Conservation (phyloP, 768 basidiomycete genomes). For the Hericium erinaceus region DNA sequence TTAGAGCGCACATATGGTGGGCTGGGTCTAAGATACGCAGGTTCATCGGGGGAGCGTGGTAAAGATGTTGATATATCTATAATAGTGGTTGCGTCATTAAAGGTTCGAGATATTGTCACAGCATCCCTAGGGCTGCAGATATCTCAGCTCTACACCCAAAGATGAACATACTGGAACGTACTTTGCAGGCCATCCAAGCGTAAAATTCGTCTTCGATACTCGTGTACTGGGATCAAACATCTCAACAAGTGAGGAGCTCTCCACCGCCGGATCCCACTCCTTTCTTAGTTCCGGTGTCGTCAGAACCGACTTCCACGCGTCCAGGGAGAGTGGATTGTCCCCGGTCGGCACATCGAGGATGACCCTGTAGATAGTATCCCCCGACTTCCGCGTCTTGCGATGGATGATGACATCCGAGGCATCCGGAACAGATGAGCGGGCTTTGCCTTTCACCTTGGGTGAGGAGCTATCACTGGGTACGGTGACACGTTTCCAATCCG, state of each 20-base stretch:
- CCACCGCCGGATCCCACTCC: slow-evolving; percentile 93
- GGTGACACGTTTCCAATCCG: slow-evolving; percentile 77
- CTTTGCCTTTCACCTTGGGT: slow-evolving; percentile 52
- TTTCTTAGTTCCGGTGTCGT: slow-evolving; percentile 80
- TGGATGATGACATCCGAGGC: slow-evolving; percentile 70
- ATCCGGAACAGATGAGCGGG: slow-evolving; percentile 46
- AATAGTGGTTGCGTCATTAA: slow-evolving; percentile 71
- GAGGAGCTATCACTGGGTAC: slow-evolving; percentile 29
- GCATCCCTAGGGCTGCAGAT: slow-evolving; percentile 78
- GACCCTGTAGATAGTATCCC: slow-evolving; percentile 74
- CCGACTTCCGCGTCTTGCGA: slow-evolving; percentile 55
- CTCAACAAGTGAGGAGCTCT: slow-evolving; percentile 74
- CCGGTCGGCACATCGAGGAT: slow-evolving; percentile 65
- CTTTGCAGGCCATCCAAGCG: slow-evolving; percentile 96
- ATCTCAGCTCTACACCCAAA: not conserved
- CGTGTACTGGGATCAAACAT: slow-evolving; percentile 79
- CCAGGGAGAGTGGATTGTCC: slow-evolving; percentile 51
- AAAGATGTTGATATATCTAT: slow-evolving; percentile 92
- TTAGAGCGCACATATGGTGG: slow-evolving; percentile 90
- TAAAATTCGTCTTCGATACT: slow-evolving; percentile 85
- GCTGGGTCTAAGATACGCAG: slow-evolving; percentile 81
- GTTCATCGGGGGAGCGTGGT: slow-evolving; percentile 84
- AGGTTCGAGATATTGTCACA: slow-evolving; percentile 84
- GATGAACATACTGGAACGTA: slow-evolving; percentile 30
- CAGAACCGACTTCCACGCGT: slow-evolving; percentile 74